A percentile compares a stretch with the other conserved stretches of the same genome.
phyloP scores from a whole-genome alignment of 306 rosid species.

The Phaseolus lunatus region DNA sequence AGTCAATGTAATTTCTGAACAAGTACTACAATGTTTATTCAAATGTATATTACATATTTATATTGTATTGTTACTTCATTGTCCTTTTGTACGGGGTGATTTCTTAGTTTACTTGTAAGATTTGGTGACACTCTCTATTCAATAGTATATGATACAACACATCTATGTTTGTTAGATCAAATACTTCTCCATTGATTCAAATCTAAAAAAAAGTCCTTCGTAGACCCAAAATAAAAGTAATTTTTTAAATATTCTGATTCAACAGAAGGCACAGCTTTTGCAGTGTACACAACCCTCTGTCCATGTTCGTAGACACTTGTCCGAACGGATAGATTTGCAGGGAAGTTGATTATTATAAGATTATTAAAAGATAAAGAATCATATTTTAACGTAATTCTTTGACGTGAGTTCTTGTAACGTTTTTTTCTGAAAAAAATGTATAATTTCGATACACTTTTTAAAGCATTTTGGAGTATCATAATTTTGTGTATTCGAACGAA shows the following conservation, averaged over 20 bases:
- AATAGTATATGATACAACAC: background rate
- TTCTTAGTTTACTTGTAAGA: background rate
- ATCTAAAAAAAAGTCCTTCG: background rate
- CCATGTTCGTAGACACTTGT: background rate
- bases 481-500: background rate
- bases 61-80: slow-evolving; percentile 30
- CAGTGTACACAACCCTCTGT: background rate
- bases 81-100: background rate
- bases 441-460: background rate
- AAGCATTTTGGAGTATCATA: background rate
- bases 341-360: background rate
- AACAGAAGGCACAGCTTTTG: background rate
- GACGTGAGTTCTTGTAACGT: background rate
- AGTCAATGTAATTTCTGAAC: slow-evolving; percentile 44
- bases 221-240: background rate
- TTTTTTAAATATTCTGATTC: background rate
- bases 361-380: background rate
- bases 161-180: background rate
- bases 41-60: slow-evolving; percentile 46
- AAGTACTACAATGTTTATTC: slow-evolving; percentile 46
- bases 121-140: background rate
- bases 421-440: background rate
- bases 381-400: background rate
- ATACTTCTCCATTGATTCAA: background rate
- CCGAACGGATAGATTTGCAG: background rate